These are phyloP conservation scores for Arthrobotrys megalospora DNA, from an alignment of 2,329 filamentous ascomycete genomes.

Conservation along the genomic window DNA sequence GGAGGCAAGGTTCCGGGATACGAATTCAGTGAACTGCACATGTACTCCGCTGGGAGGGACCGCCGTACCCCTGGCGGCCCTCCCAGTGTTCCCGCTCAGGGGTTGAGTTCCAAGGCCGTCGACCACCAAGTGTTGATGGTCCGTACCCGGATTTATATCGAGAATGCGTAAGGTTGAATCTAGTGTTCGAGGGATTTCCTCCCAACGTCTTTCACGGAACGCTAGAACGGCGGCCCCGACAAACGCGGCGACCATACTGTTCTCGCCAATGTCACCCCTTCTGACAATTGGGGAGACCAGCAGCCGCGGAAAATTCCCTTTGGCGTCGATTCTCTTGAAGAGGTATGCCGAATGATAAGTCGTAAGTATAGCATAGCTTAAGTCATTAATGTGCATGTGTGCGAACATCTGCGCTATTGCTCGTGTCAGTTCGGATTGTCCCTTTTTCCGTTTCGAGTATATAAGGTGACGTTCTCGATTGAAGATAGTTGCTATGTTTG, in stretches of 20 bases:
- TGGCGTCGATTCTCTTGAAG: constrained; percentile 4
- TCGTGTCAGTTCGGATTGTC: constrained; percentile 17
- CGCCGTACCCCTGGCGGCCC: neutral
- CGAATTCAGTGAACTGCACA: constrained; percentile 11
- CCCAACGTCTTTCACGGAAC: neutral
- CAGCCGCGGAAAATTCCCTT: neutral
- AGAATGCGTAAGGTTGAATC: neutral
- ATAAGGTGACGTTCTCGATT: neutral
- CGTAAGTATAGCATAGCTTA: constrained; percentile 27
- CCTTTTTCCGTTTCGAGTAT: neutral
- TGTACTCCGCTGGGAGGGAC: neutral
- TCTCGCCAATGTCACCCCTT: constrained; percentile 14
- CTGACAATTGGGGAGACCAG: constrained; percentile 38
- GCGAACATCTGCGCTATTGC: constrained; percentile 37
- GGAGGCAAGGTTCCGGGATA: constrained; percentile 42
- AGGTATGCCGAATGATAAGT: constrained; percentile 41
- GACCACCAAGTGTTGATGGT: neutral
- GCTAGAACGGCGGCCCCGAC: constrained; percentile 28
- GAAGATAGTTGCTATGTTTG: neutral
- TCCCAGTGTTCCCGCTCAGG: neutral
- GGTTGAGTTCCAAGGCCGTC: neutral
- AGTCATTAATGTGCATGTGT: constrained; percentile 30
- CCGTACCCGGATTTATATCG: neutral
- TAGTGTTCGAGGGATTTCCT: neutral
- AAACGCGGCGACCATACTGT: constrained; percentile 28